A percentile compares a stretch with the other conserved stretches of the same genome.
Evolutionary conservation across 2,329 filamentous ascomycete species (phyloP).

Genomic region (Leptodontidium sp.): DNA sequence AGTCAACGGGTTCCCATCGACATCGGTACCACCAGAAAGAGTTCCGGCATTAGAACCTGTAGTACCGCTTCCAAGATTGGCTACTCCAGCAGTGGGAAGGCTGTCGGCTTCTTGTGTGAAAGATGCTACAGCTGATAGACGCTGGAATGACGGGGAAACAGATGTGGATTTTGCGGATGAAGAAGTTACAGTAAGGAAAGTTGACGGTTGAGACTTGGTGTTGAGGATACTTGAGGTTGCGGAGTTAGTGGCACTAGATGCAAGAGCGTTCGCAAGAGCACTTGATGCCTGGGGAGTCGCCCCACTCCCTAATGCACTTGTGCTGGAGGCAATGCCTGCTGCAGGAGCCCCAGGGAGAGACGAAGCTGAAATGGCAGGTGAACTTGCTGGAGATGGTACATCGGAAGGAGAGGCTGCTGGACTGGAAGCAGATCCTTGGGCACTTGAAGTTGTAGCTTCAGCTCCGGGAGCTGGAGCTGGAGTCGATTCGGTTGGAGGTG

Average conservation of each 20-base stretch:
- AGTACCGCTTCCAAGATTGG: background rate
- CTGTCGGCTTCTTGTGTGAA: constrained; percentile 21
- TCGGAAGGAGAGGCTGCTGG: background rate
- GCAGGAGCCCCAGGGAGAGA: constrained; percentile 6
- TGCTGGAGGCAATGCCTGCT: background rate
- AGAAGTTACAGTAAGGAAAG: constrained; percentile 18
- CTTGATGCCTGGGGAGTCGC: constrained; percentile 6
- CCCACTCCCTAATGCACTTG: background rate
- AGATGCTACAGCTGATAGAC: constrained; percentile 11
- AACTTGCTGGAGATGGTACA: background rate
- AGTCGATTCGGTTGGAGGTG: background rate
- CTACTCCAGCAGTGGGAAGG: constrained; percentile 10
- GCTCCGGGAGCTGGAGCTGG: background rate
- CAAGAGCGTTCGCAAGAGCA: background rate
- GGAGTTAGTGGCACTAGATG: background rate
- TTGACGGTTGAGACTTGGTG: background rate
- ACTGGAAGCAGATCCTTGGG: constrained; percentile 4
- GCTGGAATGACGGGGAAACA: background rate
- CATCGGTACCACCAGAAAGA: constrained; percentile 15
- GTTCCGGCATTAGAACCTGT: constrained; percentile 18
- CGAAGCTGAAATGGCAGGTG: background rate
- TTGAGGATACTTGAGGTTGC: constrained; percentile 5
- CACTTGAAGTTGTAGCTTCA: background rate
- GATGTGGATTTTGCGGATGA: background rate
- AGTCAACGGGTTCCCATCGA: constrained; percentile 6